phyloP scores from a whole-genome alignment of 805 yeast genomes.

The Zygosaccharomyces kombuchaensis region DNA sequence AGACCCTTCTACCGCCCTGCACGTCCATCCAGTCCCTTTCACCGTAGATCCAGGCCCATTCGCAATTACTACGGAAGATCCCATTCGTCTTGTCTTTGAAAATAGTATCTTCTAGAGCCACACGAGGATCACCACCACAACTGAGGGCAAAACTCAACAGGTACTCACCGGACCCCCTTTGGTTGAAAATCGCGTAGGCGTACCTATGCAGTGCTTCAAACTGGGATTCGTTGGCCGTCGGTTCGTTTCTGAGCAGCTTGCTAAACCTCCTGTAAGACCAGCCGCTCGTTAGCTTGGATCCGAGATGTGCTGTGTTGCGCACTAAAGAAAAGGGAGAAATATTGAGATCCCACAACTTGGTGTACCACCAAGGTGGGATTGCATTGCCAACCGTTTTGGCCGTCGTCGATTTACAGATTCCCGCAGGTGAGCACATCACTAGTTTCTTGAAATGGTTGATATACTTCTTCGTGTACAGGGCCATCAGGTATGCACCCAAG shows the following conservation, averaged over 20 bases:
- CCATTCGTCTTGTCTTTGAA: constrained; percentile 11
- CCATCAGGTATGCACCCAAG: constrained; percentile 82
- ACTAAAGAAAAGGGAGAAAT: constrained; percentile 82
- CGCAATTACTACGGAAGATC: constrained; percentile 48
- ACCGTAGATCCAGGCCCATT: constrained; percentile 83
- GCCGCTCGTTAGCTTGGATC: constrained; percentile 79
- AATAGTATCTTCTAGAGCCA: constrained; percentile 50
- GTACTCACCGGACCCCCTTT: constrained; percentile 90
- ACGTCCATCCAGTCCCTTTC: constrained; percentile 66
- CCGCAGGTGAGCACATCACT: constrained; percentile 88
- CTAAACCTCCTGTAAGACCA: constrained; percentile 83
- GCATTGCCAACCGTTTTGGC: constrained; percentile 32
- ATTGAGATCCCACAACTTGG: constrained; percentile 77
- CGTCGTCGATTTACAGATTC: constrained; percentile 44
- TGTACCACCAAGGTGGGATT: constrained; percentile 71
- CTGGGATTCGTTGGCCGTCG: constrained; percentile 8
- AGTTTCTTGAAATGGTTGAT: constrained; percentile 63
- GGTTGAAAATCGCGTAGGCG: constrained; percentile 77
- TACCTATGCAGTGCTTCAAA: constrained; percentile 62
- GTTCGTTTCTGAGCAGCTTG: constrained; percentile 37
- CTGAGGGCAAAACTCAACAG: constrained; percentile 77
- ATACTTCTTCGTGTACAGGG: constrained; percentile 56
- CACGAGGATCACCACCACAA: constrained; percentile 87
- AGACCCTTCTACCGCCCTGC: constrained; percentile 37
- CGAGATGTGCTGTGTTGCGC: constrained; percentile 72